Evolutionary conservation across 2,329 filamentous ascomycete genomes (phyloP).

Genomic region (Apiospora aurea): DNA sequence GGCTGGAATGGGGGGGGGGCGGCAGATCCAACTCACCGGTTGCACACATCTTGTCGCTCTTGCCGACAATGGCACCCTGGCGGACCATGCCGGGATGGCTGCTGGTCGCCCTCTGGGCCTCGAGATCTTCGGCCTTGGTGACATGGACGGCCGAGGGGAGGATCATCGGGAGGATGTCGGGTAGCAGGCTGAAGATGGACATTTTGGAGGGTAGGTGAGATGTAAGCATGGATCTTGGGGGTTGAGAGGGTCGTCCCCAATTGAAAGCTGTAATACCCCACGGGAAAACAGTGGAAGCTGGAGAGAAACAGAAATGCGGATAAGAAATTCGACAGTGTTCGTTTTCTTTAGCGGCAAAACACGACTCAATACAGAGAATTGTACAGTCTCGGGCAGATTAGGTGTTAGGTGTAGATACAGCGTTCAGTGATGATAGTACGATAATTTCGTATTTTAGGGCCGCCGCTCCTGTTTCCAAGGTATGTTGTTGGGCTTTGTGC

Average conservation of each 20-base stretch:
- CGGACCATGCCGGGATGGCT: slow-evolving; percentile 44
- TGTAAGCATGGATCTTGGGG: too few species aligned
- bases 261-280: not conserved
- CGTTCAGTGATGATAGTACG: not conserved
- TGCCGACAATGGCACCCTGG: slow-evolving; percentile 66
- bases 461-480: not conserved
- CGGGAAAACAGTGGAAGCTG: slow-evolving; percentile 1
- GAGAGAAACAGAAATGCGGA: not conserved
- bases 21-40: slow-evolving; percentile 57
- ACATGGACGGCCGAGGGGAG: slow-evolving; percentile 65
- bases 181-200: slow-evolving; percentile 62
- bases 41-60: slow-evolving; percentile 71
- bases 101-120: slow-evolving; percentile 43
- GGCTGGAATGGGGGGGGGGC: not conserved
- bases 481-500: not conserved
- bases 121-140: slow-evolving; percentile 54
- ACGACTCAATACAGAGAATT: not conserved
- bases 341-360: not conserved
- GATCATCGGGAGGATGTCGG: slow-evolving; percentile 66
- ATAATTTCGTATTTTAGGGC: not conserved
- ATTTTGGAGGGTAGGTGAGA: slow-evolving; percentile 37
- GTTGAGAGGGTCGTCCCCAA: too few species aligned
- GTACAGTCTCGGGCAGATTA: not conserved
- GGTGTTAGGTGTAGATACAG: not conserved
- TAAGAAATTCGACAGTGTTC: not conserved